Evolutionary conservation across 345 rosid genomes (phyloP).

Genomic region (Acer yangbiense): DNA sequence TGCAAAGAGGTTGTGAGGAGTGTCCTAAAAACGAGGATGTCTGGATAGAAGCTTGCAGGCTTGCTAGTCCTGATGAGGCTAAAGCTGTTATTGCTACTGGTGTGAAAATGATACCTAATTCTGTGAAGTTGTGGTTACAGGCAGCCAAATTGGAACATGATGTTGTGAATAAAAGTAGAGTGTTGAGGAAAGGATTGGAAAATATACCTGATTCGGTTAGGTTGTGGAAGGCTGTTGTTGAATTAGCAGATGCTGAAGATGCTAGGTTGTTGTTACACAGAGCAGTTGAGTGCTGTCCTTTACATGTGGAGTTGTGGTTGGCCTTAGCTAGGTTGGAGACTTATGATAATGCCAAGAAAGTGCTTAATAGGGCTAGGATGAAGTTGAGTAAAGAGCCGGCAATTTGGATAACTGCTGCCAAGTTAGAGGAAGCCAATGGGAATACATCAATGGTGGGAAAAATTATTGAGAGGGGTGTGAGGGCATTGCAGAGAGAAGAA

Average conservation of each 20-base stretch:
- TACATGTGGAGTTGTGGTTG: conserved; percentile 88
- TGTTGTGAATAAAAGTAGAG: conserved; percentile 72
- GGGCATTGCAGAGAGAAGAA: conserved; percentile 85
- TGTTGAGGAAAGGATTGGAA: conserved; percentile 83
- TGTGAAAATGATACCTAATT: conserved; percentile 79
- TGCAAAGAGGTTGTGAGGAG: conserved; percentile 89
- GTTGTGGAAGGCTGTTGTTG: conserved; percentile 96
- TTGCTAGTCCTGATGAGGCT: conserved; percentile 86
- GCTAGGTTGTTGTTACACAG: conserved; percentile 77
- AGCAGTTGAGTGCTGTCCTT: conserved; percentile 95
- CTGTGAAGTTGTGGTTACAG: conserved; percentile 88
- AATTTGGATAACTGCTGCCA: conserved; percentile 90
- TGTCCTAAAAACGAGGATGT: conserved; percentile 92
- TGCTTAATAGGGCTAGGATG: conserved; percentile 73
- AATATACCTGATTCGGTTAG: conserved; percentile 85
- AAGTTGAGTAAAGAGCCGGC: conserved; percentile 88
- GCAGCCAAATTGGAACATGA: conserved; percentile 88
- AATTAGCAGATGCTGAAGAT: conserved; percentile 73
- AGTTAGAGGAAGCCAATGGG: conserved; percentile 93
- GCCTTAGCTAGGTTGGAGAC: conserved; percentile 89
- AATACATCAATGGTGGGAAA: conserved; percentile 74
- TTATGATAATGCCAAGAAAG: conserved; percentile 72
- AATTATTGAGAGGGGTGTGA: conserved; percentile 89
- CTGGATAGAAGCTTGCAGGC: conserved; percentile 92
- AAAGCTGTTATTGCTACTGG: conserved; percentile 91